Evolutionary conservation across 139 green algal species (phyloP), one percentile per base, ranked within the genome.

Genomic region (Astrephomene gubernaculifera): DNA sequence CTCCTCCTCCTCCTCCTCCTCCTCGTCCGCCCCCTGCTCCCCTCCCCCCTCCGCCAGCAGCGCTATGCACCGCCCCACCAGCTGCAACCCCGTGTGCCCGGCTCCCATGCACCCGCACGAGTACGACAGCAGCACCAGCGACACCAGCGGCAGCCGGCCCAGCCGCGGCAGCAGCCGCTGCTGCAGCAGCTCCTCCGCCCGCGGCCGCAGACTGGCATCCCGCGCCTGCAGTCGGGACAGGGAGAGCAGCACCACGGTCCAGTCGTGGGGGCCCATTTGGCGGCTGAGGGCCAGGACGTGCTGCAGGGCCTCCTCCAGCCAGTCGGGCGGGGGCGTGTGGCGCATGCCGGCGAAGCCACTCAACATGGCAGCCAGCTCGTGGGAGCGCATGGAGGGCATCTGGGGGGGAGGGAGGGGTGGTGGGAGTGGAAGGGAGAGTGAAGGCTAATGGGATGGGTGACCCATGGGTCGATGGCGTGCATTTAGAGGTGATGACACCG

Each of bases 281-380:
- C 49, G 38, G 38, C 65, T 76, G 60, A 45, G 53, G 1, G 65
- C 75, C 35, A 43, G 33, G 29, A 79, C 45, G 49, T 80, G 80
- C 65, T 60, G 31, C 45, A 79, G 45, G 4, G 64, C 61, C 17
- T 67, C 81, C 61, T 87, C 74, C 45, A 85, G 68, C 87, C 81
- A 87, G 65, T 90, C 73, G n/a, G 54, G 17, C 65, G 83, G 81
- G 25, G 70, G 81, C 49, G 44, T 39, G 78, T 90, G 87, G 45
- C 71, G 29, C 87, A 90, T 88, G 68, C 68, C 54, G 6, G 67
- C 70, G 36, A 90, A 88, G 41, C 71, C 81, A 57, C 82, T 85
- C 43, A 79, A 31, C 39, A 69, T 53, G 9, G 87, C 87, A 0
- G 87, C 82, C 38, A 90, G 76, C 76, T 90, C 87, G 31, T 82